Evolutionary conservation across 2,329 filamentous ascomycete species (phyloP), one percentile per base, ranked within the genome.

Genomic region (Blastomyces emzantsi): DNA sequence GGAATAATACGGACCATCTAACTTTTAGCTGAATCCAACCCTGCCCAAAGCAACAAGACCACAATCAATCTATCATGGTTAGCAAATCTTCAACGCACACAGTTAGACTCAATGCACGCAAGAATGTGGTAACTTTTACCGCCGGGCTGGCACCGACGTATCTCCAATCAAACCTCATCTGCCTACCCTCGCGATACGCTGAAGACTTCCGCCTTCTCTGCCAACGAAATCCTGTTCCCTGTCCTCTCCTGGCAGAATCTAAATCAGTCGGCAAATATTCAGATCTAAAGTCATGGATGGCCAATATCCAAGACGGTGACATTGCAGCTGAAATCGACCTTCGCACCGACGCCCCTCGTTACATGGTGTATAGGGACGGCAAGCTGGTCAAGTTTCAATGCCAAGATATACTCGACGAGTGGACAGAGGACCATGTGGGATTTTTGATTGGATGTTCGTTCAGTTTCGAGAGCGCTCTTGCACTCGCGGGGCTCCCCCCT

Each of bases 361-460:
- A 85, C 71, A 82, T 81, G 66, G 76, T 88, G 15, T 88, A 87
- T 71, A 66, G 75, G n/a, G 72, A 83, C 63, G 79, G 79, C 1
- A 73, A 73, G 55, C 73, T 82, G 1, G 67, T 73, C 5, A 75
- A 75, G 25, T 70, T 73, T 0, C 74, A 76, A 19, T 73, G 74
- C 41, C 60, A 69, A 1, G 77, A 85, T 69, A 75, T 88, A 19
- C 67, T 73, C 0, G 68, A 73, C 1, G 72, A 83, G 51, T 88
- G 85, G 86, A 80, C 78, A 0, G 70, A 76, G 4, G 80, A 86
- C 66, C 83, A 88, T 67, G 81, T 85, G 30, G 85, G 79, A 0
- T 88, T 86, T 69, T 71, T 88, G 55, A 82, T 88, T 65, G 86
- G 85, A 9, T 88, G 85, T 70, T 85, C 81, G 0, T 88, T 82